Evolutionary conservation across 1,284 basidiomycete genomes (phyloP), one percentile per base, ranked within the genome.

Genomic region (Cryptococcus floricola): DNA sequence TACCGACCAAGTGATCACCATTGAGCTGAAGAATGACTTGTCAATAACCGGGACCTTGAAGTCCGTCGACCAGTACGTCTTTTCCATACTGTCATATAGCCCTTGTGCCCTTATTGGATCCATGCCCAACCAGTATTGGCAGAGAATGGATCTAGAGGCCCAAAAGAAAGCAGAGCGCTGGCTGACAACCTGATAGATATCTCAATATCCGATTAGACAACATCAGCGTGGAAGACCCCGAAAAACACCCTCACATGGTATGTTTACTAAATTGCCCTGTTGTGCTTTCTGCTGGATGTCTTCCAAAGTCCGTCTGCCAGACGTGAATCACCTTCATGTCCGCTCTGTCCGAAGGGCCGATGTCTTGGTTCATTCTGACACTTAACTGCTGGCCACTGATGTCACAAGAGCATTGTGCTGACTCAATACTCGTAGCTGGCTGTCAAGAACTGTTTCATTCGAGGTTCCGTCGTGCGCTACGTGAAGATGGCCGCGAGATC

Each of bases 11-110:
- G 85, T 87, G 66, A 92, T 97, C 68, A 96, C 92, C 16, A 93
- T 98, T 66, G 95, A 99, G 77, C 87, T 99, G 70, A 98, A 99
- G 81, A 99, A 99, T 79, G 95, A 98, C 78, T 86, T 98, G 53
- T 93, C 90, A 18, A 95, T 98, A 74, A 92, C 91, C 13, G 96
- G 96, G 3, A 89, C 92, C 23, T 80, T 99, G 67, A 97, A 96
- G 81, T 95, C 91, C 50, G 95, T 98, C 48, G 95, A 98, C 81
- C 96, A 98, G 92, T 95, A 72, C 65, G 89, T 54, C 25, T 45
- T 27, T 14, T 42, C 14, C n/a, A 19, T 39, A 10, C 19, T 31
- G 28, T 3, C 13, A 10, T 16, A 23, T 37, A 27, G 27, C 31
- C 13, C 25, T 10, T n/a, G 5, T 7, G 28, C 14, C 25, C 10